Evolutionary conservation across 2,329 filamentous ascomycete species (phyloP).

Genomic region (Neopestalotiopsis sp.): DNA sequence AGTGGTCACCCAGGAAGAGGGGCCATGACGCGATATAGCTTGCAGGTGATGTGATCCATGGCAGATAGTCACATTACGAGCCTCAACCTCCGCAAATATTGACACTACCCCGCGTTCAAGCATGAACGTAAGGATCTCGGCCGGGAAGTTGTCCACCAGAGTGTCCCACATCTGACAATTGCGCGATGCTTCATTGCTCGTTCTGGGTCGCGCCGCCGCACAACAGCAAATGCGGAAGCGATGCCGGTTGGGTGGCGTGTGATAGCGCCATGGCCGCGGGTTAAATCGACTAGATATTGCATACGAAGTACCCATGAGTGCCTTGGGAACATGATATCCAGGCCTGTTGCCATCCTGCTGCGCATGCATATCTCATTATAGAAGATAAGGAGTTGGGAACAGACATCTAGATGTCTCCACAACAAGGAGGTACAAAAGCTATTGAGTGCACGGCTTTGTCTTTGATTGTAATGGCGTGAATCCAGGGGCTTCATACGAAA

Average conservation of each 20-base stretch:
- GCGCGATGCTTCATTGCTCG: background rate
- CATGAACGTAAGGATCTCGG: background rate
- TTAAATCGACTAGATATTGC: background rate
- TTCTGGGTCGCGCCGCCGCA: background rate
- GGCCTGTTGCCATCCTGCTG: background rate
- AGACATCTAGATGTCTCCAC: background rate
- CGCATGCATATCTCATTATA: conserved; percentile 3
- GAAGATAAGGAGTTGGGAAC: background rate
- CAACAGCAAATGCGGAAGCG: background rate
- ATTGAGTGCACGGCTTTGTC: background rate
- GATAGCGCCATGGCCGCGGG: background rate
- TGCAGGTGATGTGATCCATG: conserved; percentile 13
- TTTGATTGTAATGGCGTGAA: background rate
- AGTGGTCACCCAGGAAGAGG: background rate
- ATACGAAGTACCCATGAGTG: background rate
- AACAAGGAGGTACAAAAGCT: background rate
- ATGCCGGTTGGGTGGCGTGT: background rate
- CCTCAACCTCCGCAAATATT: background rate
- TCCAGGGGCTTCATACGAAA: background rate
- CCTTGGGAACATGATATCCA: background rate
- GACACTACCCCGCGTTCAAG: background rate
- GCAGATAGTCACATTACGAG: background rate
- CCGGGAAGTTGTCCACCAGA: background rate
- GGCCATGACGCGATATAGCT: conserved; percentile 18
- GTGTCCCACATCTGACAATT: background rate